Percentiles rank a stretch among this genome's conserved stretches.
Conservation (phyloP, 805 yeast genomes). For the Ogataea naganishii region DNA sequence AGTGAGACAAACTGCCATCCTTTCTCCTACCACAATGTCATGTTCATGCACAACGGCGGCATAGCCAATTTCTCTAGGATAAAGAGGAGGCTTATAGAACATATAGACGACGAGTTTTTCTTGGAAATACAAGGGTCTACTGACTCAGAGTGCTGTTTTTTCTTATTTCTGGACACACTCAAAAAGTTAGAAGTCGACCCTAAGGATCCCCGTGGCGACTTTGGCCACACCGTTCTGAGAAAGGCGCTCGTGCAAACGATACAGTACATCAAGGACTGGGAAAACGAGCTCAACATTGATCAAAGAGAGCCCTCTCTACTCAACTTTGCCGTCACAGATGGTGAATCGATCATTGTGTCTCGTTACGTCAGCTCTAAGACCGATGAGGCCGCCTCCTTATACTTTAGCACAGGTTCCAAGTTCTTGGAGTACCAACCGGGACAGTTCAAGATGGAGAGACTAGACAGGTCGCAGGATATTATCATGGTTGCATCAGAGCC, state of each 20-base stretch:
- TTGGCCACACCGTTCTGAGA: conserved; percentile 51
- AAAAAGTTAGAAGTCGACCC: conserved; percentile 74
- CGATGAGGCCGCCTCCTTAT: conserved; percentile 94
- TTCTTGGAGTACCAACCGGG: conserved; percentile 89
- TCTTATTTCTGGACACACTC: conserved; percentile 72
- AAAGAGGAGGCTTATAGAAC: conserved; percentile 63
- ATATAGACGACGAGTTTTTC: conserved; percentile 74
- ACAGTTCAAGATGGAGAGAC: conserved; percentile 87
- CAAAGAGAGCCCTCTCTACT: conserved; percentile 68
- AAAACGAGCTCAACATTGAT: conserved; percentile 43
- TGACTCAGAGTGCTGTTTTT: conserved; percentile 93
- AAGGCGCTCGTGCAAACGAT: conserved; percentile 68
- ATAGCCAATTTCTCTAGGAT: conserved; percentile 64
- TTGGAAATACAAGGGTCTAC: conserved; percentile 85
- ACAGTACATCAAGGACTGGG: conserved; percentile 71
- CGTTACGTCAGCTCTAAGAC: conserved; percentile 82
- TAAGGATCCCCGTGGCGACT: conserved; percentile 29
- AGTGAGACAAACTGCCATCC: conserved; percentile 98
- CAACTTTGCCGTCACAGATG: conserved; percentile 94
- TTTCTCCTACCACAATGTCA: conserved; percentile 73
- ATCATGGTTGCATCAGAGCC: conserved; percentile 96
- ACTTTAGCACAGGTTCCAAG: conserved; percentile 88
- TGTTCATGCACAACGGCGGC: conserved; percentile 98
- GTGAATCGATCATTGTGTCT: conserved; percentile 74
- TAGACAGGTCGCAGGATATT: conserved; percentile 87